Base-by-base conservation (phyloP, 495 filamentous ascomycete genomes). In the Neurospora sublineolata region DNA sequence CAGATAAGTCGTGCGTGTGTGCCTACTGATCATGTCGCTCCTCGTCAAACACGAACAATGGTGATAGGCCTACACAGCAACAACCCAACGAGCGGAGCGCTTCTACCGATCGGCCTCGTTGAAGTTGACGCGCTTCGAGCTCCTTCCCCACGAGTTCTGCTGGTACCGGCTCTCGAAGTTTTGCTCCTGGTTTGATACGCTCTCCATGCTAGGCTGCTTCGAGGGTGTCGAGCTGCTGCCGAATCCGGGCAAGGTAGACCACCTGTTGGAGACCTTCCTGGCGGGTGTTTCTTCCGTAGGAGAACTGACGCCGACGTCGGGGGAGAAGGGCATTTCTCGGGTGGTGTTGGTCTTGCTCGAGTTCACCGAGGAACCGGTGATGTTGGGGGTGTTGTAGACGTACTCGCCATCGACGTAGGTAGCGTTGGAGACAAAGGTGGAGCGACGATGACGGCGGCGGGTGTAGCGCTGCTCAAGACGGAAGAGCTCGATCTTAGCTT, bases 361-460 rank as follows among this genome's bases (percentile, higher is more conserved):
- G 74, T 78, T 81, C 70, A 77, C 77, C 6, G 81, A 83, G 12
- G 83, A 85, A 69, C 84, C 84, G 9, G 84, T 86, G n/a, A 79
- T 78, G 74, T 79, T 84, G 72, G 82, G 84, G 0, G 82, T 83
- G 69, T 83, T 80, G 83, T 91, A 93, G 77, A 96, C 86, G 83
- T 95, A 97, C 82, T 97, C 94, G 79, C 93, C 93, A 79, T 97
- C 91, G 75, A 97, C 90, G 79, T 97, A 97, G 78, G 90, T 86
- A 27, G 92, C 94, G 75, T 92, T 93, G 72, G 88, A 90, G 79
- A 91, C 88, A 82, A 96, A 97, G 72, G 90, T 94, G 70, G 88
- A 93, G 82, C 94, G 93, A 73, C 93, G 89, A 70, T 86, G 79
- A 75, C 92, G 91, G 79, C 92, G 90, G 76, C 89, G 90, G 40